Conservation (phyloP, 768 basidiomycete species). For the Suillus subaureus region DNA sequence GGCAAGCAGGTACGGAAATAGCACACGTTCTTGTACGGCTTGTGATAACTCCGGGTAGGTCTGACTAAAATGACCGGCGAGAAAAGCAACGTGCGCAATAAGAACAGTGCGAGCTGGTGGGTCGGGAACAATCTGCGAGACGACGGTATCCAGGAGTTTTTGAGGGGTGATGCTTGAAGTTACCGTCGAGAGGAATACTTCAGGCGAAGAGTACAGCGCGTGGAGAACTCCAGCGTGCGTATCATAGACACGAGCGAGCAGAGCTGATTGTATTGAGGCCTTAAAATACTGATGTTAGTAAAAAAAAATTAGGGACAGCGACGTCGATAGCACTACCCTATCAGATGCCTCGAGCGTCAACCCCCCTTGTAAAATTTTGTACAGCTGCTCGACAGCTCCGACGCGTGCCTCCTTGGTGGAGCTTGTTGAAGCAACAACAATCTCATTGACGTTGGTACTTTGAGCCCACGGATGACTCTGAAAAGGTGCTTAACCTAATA, state of each 20-base stretch:
- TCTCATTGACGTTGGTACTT: conserved; percentile 41
- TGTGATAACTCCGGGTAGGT: conserved; percentile 28
- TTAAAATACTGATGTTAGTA: conserved; percentile 20
- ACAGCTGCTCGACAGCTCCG: conserved; percentile 59
- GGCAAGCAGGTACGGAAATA: conserved; percentile 77
- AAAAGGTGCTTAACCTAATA: neutral
- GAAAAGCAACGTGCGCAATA: conserved; percentile 58
- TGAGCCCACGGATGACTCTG: conserved; percentile 26
- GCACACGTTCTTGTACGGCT: conserved; percentile 48
- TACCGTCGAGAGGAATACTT: conserved; percentile 43
- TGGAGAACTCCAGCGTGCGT: conserved; percentile 60
- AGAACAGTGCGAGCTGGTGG: conserved; percentile 56
- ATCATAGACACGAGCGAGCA: conserved; percentile 74
- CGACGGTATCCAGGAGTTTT: conserved; percentile 24
- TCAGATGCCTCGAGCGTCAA: conserved; percentile 38
- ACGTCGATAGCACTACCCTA: conserved; percentile 33
- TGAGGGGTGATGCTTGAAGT: conserved; percentile 20
- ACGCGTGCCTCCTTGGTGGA: conserved; percentile 63
- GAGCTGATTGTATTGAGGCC: conserved; percentile 61
- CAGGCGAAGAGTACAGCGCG: conserved; percentile 61
- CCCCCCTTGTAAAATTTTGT: conserved; percentile 36
- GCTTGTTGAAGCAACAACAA: conserved; percentile 58
- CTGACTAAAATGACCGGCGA: conserved; percentile 47
- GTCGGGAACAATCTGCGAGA: conserved; percentile 30
- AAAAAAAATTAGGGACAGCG: neutral